phyloP scores from a whole-genome alignment of 768 basidiomycete species.

The Naganishia vishniacii region DNA sequence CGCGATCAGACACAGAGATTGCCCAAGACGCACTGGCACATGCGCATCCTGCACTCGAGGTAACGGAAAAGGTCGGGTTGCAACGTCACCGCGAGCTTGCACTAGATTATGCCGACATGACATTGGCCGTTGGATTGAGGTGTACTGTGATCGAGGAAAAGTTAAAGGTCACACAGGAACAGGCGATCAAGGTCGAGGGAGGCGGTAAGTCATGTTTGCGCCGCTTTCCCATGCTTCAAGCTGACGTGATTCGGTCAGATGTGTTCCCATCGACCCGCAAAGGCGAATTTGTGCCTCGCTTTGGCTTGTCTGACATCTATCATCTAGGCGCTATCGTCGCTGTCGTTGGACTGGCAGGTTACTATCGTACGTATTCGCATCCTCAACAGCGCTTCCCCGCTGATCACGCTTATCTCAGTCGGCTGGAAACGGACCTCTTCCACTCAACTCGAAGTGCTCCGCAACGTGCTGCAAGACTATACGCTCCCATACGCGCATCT shows the following conservation, averaged over 20 bases:
- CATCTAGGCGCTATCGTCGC: neutral
- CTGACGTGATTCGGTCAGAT: too few species aligned
- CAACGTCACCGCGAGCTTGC: constrained; percentile 7
- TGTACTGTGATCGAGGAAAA: constrained; percentile 15
- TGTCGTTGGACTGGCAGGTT: neutral
- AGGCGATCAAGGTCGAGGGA: neutral
- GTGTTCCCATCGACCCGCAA: too few species aligned
- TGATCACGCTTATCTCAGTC: neutral
- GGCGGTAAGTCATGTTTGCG: neutral
- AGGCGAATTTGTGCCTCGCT: too few species aligned
- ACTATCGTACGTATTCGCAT: neutral
- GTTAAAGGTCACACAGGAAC: constrained; percentile 3
- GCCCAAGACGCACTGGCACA: neutral
- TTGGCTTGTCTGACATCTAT: too few species aligned
- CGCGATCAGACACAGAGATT: neutral
- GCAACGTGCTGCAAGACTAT: constrained; percentile 7
- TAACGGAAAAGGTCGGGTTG: neutral
- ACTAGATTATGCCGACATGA: neutral
- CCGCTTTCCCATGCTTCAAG: too few species aligned
- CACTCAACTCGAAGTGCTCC: neutral
- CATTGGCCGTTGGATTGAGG: neutral
- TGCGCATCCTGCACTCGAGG: constrained; percentile 13
- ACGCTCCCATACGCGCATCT: neutral
- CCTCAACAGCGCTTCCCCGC: neutral
- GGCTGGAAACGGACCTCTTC: neutral